Base-by-base conservation (phyloP, 2,329 filamentous ascomycete genomes). In the Penicillium sp. region DNA sequence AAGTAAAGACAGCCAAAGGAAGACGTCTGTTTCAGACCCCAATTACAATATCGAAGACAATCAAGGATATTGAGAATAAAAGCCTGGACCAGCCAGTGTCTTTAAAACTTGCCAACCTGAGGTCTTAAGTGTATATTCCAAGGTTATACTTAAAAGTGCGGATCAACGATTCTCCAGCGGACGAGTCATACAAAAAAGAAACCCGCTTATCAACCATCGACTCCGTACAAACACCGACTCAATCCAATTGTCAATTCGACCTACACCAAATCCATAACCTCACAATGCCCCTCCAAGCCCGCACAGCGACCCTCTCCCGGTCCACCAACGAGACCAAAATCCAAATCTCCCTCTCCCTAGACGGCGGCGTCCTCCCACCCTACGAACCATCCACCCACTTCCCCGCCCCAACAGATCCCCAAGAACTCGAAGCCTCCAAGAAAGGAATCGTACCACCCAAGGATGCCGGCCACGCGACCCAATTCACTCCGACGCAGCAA, bases 311-410 rank as follows among this genome's bases (percentile, higher is more conserved):
- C 53, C 79, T 97, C 66, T 86, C 89, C 62, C 91, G 94, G 73
- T 88, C 93, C 76, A 99, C 94, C 70, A 97, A 97, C 79, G 94
- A 99, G 81, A 99, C 94, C 72, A 96, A 95, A 74, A 96, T 99
- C 75, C 87, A 94, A 72, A 82, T 97, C 61, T 90, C 90, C 38
- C 82, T 99, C 66, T 96, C 94, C 78, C 84, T 99, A 59, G 94
- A 99, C 76, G 94, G 94, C 72, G 94, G 93, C 69, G 81, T 81
- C 40, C 75, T 85, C 22, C 69, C 70, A 59, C 62, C 76, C 59
- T 74, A 70, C 66, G 70, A 75, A 55, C 62, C 72, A n/a, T 67
- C 66, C 34, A 56, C 74, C 26, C 69, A 79, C 60, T 89, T 90
- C 72, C 85, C 88, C 26, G 80, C 84, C 14, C 82, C 88, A 38